Conservation (phyloP, 73 alveolate species). For the Symbiodinium pilosum region DNA sequence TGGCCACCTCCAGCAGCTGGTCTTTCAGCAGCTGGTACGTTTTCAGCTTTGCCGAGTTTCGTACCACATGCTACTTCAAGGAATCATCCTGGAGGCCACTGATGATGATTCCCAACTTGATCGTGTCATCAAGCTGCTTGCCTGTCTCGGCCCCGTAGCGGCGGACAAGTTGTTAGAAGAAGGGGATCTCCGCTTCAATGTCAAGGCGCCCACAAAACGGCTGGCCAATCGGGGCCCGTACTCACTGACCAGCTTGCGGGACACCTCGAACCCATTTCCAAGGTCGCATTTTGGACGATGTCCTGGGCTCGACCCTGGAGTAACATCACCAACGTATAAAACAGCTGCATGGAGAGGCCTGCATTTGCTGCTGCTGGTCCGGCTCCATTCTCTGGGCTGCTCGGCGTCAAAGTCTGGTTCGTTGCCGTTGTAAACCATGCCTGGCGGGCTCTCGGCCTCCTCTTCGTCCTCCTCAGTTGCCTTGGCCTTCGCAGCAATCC, state of each 20-base stretch:
- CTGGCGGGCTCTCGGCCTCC: too few species aligned
- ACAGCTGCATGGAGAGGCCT: neutral
- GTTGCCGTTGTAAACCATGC: too few species aligned
- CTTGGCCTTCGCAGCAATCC: too few species aligned
- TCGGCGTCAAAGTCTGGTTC: too few species aligned
- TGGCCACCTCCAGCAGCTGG: neutral
- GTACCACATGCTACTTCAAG: neutral
- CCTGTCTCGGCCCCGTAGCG: neutral
- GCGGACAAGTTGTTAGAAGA: neutral
- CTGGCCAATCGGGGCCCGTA: conserved; percentile 3
- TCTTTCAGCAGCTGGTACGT: neutral
- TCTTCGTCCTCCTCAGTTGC: too few species aligned
- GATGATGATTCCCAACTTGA: neutral
- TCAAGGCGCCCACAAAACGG: neutral
- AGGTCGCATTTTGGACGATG: neutral
- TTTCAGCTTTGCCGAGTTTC: neutral
- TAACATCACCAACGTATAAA: neutral
- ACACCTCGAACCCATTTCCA: neutral
- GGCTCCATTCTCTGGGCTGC: too few species aligned
- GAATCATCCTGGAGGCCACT: conserved; percentile 11
- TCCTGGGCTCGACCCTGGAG: neutral
- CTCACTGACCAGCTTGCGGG: neutral
- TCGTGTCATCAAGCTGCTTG: neutral
- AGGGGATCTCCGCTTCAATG: neutral
- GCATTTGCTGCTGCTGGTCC: too few species aligned